Evolutionary conservation across 2,329 filamentous ascomycete genomes (phyloP), one percentile per base, ranked within the genome.

Genomic region (Raffaelea arxii): DNA sequence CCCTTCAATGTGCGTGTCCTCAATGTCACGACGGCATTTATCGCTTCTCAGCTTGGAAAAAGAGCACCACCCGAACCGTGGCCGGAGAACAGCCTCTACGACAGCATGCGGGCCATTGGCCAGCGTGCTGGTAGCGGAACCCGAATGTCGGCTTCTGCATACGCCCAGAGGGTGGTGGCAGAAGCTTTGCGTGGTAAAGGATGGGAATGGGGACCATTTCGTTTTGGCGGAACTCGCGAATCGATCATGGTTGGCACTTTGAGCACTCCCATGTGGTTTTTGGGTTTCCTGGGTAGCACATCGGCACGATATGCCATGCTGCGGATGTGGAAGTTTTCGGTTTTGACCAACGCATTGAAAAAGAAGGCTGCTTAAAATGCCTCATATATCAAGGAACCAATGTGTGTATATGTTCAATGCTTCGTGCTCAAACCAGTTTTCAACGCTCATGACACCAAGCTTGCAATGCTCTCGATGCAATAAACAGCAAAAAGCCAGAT

Each of bases 1-100:
- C 72, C 72, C 1, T 70, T 76, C 25, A 64, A 65, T 52, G 74
- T 78, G 9, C 70, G 74, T 49, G 75, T 78, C 57, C 76, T 77
- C 69, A 61, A 60, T 11, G 68, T 75, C 11, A 70, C 70, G 53
- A 69, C 76, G 59, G 70, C 73, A 0, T 56, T 55, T 40, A 55
- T 64, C 39, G 45, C 49, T n/a, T 74, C 72, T 2, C 71, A 77
- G 21, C 62, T 62, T 27, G 72, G 68, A 51, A 70, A 74, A 30
- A 18, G 60, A 55, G 71, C 71, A 30, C 67, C 69, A 1, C 61
- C 57, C 48, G 65, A 66, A 32, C 55, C 57, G 1, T 50, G 78
- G 49, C 74, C 74, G 0, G 51, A 56, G 11, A 56, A 57, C 41
- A 76, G 71, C 39, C 61, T 71, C 23, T 78, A 77, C 58, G 51